These are phyloP conservation scores for Alternaria ethzedia DNA, from an alignment of 2,329 filamentous ascomycete genomes.

Conservation along the genomic window DNA sequence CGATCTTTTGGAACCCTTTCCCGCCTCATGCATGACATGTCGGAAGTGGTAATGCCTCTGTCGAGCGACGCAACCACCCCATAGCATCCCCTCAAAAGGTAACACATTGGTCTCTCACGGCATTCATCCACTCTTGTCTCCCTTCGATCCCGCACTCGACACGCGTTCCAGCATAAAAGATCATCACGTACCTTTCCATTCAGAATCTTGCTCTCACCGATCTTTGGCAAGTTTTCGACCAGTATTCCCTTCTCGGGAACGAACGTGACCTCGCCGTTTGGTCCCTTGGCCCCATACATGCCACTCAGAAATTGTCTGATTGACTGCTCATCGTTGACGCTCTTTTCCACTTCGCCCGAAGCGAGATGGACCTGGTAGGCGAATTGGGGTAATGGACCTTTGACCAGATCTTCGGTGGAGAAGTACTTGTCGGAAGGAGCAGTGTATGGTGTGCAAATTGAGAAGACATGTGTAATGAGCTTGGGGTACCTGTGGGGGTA, in stretches of 20 bases:
- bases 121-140: neutral
- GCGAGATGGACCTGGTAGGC: constrained; percentile 84
- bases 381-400: constrained; percentile 69
- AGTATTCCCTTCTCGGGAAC: constrained; percentile 66
- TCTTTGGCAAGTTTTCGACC: constrained; percentile 65
- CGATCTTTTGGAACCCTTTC: constrained; percentile 1
- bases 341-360: constrained; percentile 62
- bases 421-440: constrained; percentile 61
- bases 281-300: constrained; percentile 71
- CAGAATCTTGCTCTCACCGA: constrained; percentile 66
- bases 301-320: constrained; percentile 74
- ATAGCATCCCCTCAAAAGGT: neutral
- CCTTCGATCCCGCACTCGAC: neutral
- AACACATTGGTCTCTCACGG: neutral
- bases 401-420: constrained; percentile 66
- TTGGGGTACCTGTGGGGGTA: constrained; percentile 56
- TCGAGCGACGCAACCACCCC: neutral
- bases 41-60: neutral
- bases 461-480: constrained; percentile 76
- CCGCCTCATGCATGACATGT: constrained; percentile 1
- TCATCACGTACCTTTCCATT: constrained; percentile 61
- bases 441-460: constrained; percentile 75
- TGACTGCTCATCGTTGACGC: constrained; percentile 61
- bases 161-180: constrained; percentile 8
- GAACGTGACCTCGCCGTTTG: constrained; percentile 65